These are phyloP conservation scores for Mycena rebaudengoi DNA, from an alignment of 768 basidiomycete species.

Conservation along the genomic window DNA sequence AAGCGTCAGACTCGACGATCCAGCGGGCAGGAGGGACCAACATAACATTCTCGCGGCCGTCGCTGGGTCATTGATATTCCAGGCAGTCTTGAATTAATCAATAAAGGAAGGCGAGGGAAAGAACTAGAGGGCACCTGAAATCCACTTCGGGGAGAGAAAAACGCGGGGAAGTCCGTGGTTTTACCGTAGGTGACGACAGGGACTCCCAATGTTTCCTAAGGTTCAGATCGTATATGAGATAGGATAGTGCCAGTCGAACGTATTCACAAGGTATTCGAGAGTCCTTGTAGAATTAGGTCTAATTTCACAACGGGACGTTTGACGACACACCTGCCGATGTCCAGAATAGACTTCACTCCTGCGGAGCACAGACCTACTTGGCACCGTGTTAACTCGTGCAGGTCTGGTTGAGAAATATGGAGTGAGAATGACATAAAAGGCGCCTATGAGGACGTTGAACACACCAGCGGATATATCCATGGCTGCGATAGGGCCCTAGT, in stretches of 20 bases:
- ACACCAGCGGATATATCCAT: slow-evolving; percentile 96
- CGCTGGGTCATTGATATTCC: slow-evolving; percentile 69
- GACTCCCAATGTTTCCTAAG: slow-evolving; percentile 93
- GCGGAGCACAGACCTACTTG: slow-evolving; percentile 93
- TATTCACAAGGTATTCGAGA: slow-evolving; percentile 76
- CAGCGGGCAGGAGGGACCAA: slow-evolving; percentile 43
- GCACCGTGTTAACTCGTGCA: slow-evolving; percentile 88
- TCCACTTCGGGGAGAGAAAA: slow-evolving; percentile 88
- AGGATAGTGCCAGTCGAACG: background rate
- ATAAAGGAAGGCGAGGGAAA: background rate
- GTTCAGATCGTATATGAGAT: background rate
- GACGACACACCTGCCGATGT: slow-evolving; percentile 77
- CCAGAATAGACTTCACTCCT: slow-evolving; percentile 94
- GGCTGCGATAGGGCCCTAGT: slow-evolving; percentile 55
- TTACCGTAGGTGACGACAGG: slow-evolving; percentile 84
- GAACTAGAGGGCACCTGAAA: slow-evolving; percentile 60
- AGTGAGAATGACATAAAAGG: too few relatives aligned
- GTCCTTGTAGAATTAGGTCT: slow-evolving; percentile 58
- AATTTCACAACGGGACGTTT: background rate
- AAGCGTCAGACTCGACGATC: background rate
- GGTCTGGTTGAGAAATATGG: too few relatives aligned
- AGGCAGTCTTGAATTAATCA: slow-evolving; percentile 69
- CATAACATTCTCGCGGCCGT: slow-evolving; percentile 81
- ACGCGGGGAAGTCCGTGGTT: slow-evolving; percentile 90
- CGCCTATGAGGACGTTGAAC: too few relatives aligned